These are phyloP conservation scores for Globisporangium okanoganense DNA, from an alignment of 352 stramenopile genomes.

Conservation along the genomic window DNA sequence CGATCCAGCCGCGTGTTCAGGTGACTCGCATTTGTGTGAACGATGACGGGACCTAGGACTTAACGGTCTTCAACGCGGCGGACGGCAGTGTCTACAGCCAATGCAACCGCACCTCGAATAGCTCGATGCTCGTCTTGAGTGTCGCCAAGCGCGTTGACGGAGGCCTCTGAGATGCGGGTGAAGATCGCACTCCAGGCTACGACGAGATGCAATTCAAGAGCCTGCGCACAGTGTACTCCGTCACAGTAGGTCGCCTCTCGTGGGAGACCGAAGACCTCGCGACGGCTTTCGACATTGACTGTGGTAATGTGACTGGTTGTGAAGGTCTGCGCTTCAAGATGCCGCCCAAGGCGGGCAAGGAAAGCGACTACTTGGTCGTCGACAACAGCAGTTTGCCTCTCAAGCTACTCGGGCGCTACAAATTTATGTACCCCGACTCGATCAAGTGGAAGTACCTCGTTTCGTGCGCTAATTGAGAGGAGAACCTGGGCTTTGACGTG, in stretches of 20 bases:
- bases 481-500: conserved; percentile 3
- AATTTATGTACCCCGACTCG: not conserved
- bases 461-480: not conserved
- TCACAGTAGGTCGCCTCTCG: not conserved
- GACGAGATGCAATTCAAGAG: not conserved
- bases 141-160: not conserved
- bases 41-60: conserved; percentile 5
- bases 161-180: not conserved
- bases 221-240: not conserved
- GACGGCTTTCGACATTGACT: not conserved
- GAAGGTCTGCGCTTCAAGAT: not conserved
- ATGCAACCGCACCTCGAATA: conserved; percentile 5
- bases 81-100: not conserved
- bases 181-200: not conserved
- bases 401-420: not conserved
- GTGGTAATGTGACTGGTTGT: not conserved
- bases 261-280: not conserved
- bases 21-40: conserved; percentile 15
- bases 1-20: conserved; percentile 6
- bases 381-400: not conserved
- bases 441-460: conserved; percentile 14
- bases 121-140: conserved; percentile 1
- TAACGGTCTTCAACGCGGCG: not conserved
- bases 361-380: not conserved
- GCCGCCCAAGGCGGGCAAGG: not conserved